phyloP scores from a whole-genome alignment of 192 early-diverging fungal genomes.

The Coemansia guatemalensis region DNA sequence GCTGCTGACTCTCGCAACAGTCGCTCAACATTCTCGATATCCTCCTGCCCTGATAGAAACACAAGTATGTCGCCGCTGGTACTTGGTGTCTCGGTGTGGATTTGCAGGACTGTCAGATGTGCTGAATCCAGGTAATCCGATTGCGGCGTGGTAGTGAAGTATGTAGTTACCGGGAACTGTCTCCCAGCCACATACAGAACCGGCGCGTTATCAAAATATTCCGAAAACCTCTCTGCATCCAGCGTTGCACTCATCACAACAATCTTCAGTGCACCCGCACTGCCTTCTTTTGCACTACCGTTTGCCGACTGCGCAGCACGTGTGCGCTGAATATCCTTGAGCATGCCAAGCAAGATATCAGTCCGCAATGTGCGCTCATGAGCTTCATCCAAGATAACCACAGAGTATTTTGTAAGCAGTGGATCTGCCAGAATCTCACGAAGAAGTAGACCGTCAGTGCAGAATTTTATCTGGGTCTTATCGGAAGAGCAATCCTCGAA shows the following conservation, averaged over 20 bases:
- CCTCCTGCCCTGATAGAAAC: constrained; percentile 88
- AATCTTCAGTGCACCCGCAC: constrained; percentile 70
- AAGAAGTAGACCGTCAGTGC: constrained; percentile 96
- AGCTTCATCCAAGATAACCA: constrained; percentile 94
- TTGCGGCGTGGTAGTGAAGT: constrained; percentile 75
- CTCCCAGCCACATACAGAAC: constrained; percentile 90
- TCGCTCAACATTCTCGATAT: constrained; percentile 88
- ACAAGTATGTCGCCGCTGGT: constrained; percentile 86
- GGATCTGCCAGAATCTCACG: constrained; percentile 86
- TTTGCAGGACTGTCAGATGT: constrained; percentile 81
- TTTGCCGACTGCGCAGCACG: constrained; percentile 24
- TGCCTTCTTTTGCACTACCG: constrained; percentile 1
- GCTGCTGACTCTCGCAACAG: constrained; percentile 60
- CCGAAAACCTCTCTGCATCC: constrained; percentile 88
- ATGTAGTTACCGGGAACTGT: constrained; percentile 84
- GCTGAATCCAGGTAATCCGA: constrained; percentile 92
- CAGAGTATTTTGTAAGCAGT: constrained; percentile 73
- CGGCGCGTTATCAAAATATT: constrained; percentile 83
- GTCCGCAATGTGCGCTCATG: constrained; percentile 98
- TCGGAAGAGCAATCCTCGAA: constrained; percentile 90
- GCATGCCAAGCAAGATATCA: constrained; percentile 95
- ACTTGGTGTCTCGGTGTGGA: constrained; percentile 78
- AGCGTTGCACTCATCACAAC: constrained; percentile 97
- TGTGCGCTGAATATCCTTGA: constrained; percentile 80
- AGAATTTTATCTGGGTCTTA: constrained; percentile 82